A percentile compares a stretch with the other conserved stretches of the same genome.
phyloP scores from a whole-genome alignment of 345 rosid species.

The Eucalyptus fibrosa region DNA sequence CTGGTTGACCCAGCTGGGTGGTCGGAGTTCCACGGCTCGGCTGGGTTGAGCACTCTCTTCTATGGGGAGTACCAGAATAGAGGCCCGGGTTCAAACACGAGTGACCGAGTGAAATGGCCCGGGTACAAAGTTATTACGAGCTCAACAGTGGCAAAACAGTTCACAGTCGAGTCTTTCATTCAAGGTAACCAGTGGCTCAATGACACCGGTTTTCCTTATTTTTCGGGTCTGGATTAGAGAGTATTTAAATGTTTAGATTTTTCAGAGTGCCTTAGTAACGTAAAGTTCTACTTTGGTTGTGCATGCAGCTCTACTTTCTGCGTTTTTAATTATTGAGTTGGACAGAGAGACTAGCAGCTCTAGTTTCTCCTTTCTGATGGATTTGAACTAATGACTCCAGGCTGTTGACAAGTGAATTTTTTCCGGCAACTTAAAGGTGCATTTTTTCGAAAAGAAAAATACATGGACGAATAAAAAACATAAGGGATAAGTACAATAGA shows the following conservation, averaged over 20 bases:
- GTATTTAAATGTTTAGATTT: background rate
- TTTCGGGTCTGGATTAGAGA: background rate
- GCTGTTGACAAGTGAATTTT: background rate
- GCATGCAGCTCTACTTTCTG: background rate
- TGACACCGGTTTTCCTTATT: background rate
- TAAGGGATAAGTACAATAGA: no score
- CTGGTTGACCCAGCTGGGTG: background rate
- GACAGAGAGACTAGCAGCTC: background rate
- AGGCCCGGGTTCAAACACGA: slow-evolving; percentile 14
- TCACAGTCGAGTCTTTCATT: slow-evolving; percentile 4
- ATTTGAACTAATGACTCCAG: background rate
- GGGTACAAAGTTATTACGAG: slow-evolving; percentile 11
- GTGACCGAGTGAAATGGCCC: slow-evolving; percentile 15
- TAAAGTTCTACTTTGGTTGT: background rate
- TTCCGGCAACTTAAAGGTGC: background rate
- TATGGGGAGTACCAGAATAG: slow-evolving; percentile 18
- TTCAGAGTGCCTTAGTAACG: background rate
- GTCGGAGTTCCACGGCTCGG: background rate
- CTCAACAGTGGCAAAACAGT: slow-evolving; percentile 6
- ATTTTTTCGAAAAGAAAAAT: no score
- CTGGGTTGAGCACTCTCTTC: slow-evolving; percentile 1
- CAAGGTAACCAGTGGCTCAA: slow-evolving; percentile 1
- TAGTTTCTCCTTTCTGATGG: background rate
- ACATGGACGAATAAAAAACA: background rate
- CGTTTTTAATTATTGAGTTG: background rate